Percentiles rank a stretch among this genome's conserved stretches.
These are phyloP conservation scores for Coniosporium apollinis DNA, from an alignment of 495 filamentous ascomycete species.

Conservation along the genomic window DNA sequence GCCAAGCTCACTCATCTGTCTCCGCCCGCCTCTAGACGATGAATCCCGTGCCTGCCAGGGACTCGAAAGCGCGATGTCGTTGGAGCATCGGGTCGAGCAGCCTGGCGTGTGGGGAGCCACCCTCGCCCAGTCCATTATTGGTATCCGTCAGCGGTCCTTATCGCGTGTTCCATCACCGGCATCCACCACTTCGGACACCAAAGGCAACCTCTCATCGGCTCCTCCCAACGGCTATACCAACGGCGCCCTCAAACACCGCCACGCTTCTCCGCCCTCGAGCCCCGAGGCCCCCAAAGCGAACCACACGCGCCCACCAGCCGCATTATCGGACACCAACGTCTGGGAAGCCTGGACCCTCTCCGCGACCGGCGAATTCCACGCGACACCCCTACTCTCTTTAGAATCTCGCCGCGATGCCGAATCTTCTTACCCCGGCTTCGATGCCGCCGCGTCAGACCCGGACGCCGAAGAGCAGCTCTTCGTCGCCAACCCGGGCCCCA, in stretches of 20 bases:
- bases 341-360: slow-evolving; percentile 57
- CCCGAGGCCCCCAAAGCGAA: neutral
- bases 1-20: slow-evolving; percentile 12
- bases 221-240: neutral
- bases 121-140: slow-evolving; percentile 20
- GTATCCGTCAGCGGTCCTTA: slow-evolving; percentile 20
- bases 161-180: too few relatives aligned
- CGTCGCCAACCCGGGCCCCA: slow-evolving; percentile 41
- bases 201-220: neutral
- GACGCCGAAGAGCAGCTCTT: slow-evolving; percentile 31
- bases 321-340: slow-evolving; percentile 14
- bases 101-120: slow-evolving; percentile 29
- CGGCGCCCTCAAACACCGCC: neutral
- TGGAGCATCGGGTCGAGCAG: slow-evolving; percentile 20
- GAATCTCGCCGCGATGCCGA: too few relatives aligned
- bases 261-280: too few relatives aligned
- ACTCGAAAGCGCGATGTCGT: slow-evolving; percentile 18
- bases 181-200: neutral
- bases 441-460: neutral
- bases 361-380: slow-evolving; percentile 25
- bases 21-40: slow-evolving; percentile 8
- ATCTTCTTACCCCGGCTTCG: too few relatives aligned
- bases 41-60: slow-evolving; percentile 15
- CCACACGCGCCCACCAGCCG: slow-evolving; percentile 4
- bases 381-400: slow-evolving; percentile 21